Evolutionary conservation across 208 protist genomes (phyloP), one percentile per base, ranked within the genome.

Genomic region (Crithidia expoeki): DNA sequence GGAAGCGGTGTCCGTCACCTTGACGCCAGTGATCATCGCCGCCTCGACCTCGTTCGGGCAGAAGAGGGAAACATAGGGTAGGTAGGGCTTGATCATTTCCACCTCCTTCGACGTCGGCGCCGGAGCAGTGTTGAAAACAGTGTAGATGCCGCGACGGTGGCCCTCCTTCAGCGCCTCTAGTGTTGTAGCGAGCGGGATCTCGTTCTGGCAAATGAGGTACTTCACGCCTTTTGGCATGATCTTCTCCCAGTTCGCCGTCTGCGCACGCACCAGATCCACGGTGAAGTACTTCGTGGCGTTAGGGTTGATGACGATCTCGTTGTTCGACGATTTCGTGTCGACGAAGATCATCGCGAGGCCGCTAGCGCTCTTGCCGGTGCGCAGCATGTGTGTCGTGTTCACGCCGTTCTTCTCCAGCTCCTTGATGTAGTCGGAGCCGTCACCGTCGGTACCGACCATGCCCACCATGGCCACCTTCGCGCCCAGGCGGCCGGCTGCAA

Each of bases 31-130:
- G 42, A 98, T 88, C 64, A 95, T 70, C 17, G 73, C 49, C 19
- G 94, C 91, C 84, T 98, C 96, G 19, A 91, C 79, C 79, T 98
- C 94, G 76, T 98, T 98, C 16, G 92, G 93, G 71, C 84, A 93
- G 74, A 98, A 93, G 49, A 98, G 81, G 34, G 87, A 92, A 7
- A 97, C 91, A 65, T 83, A 86, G 19, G 57, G 73, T 19, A 97
- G 82, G 69, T 87, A 94, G 28, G 92, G 88, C 66, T 79, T 81
- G 50, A 97, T 90, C 23, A 80, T 32, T 57, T 66, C 66, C 51
- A 92, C 81, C 59, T 94, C 81, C 34, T 68, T 69, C 40, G 88
- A 75, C 38, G 82, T 87, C 19, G 94, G 93, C 0, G 92, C 94
- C 6, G 96, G 96, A 30, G 96, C 94, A 34, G 92, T 73, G 81